phyloP scores from a whole-genome alignment of 2,329 filamentous ascomycete genomes.

The Penicillium sp. region DNA sequence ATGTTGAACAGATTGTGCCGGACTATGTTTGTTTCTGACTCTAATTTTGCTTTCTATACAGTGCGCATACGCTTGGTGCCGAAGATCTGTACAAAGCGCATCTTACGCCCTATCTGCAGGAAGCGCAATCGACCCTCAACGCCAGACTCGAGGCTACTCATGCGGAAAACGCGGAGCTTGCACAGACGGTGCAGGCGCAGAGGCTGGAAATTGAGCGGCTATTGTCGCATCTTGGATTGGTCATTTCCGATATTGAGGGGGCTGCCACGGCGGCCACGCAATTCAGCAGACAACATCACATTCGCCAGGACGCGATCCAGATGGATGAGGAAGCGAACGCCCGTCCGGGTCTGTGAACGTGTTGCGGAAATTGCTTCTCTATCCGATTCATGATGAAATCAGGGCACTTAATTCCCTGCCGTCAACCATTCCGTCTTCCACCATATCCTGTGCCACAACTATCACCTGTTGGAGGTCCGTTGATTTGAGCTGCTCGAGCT shows the following conservation, averaged over 20 bases:
- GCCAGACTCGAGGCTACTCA: conserved; percentile 51
- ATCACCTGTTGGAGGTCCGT: conserved; percentile 39
- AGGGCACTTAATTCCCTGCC: conserved; percentile 33
- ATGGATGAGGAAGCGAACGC: conserved; percentile 45
- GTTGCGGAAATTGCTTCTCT: neutral
- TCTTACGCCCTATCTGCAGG: conserved; percentile 55
- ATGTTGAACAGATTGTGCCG: conserved; percentile 30
- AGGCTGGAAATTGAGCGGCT: conserved; percentile 57
- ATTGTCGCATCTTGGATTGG: conserved; percentile 54
- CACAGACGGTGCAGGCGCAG: conserved; percentile 53
- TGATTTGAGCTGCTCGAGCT: conserved; percentile 39
- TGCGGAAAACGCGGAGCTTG: conserved; percentile 52
- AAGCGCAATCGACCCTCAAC: conserved; percentile 51
- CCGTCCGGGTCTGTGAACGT: conserved; percentile 26
- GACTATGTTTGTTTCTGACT: neutral
- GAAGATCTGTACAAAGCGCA: conserved; percentile 58
- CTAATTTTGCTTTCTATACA: conserved; percentile 25
- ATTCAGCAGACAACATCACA: conserved; percentile 36
- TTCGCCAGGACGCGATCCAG: conserved; percentile 43
- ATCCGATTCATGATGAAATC: conserved; percentile 31
- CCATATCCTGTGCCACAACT: conserved; percentile 50
- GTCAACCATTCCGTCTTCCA: conserved; percentile 52
- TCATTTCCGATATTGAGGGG: conserved; percentile 57
- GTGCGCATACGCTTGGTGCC: conserved; percentile 59
- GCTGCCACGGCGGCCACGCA: conserved; percentile 44